Base-by-base conservation (phyloP, 805 yeast genomes). In the Starmera quercuum region DNA sequence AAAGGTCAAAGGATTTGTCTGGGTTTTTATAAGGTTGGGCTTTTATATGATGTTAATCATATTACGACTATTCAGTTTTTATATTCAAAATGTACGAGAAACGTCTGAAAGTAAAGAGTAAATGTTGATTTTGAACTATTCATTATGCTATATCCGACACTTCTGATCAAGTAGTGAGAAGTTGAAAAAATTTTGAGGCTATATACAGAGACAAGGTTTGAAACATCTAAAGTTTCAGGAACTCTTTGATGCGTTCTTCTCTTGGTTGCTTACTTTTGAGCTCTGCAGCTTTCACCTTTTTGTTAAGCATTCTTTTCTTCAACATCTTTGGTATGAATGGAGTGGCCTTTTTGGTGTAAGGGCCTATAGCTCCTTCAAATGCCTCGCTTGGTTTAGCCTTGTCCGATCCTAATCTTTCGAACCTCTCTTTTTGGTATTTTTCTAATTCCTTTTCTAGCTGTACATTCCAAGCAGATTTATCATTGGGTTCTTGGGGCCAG, bases 401-500 rank as follows among this genome's bases (percentile, higher is more conserved):
- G 55, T 86, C 90, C 2, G 94, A 79, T 8, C 94, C 92, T 15
- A 59, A 41, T 15, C 68, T 52, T 13, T 64, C 63, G 30, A 59
- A 56, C 47, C 64, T 68, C 35, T 72, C 77, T 23, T 66, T 69
- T 37, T 75, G 65, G 49, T 71, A 76, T 34, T 66, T 63, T 31
- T 62, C 62, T 46, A 74, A 61, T 45, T 78, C 75, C 27, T 64
- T 61, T 16, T 59, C 60, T 57, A 69, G 36, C 37, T 58, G 40
- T 35, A 59, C 47, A 44, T 63, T 49, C 66, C 70, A 59, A 19
- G 64, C 55, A 35, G 59, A 59, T 43, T 65, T 64, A 30, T 67
- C 59, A 18, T 39, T 32, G 17, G 73, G 71, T 39, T 66, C 71
- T 25, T 72, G 80, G 4, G 99, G 99, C 96, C 97, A 92, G 30